phyloP scores from a whole-genome alignment of 2,329 filamentous ascomycete species.

The Chaetoscypha palmicola region DNA sequence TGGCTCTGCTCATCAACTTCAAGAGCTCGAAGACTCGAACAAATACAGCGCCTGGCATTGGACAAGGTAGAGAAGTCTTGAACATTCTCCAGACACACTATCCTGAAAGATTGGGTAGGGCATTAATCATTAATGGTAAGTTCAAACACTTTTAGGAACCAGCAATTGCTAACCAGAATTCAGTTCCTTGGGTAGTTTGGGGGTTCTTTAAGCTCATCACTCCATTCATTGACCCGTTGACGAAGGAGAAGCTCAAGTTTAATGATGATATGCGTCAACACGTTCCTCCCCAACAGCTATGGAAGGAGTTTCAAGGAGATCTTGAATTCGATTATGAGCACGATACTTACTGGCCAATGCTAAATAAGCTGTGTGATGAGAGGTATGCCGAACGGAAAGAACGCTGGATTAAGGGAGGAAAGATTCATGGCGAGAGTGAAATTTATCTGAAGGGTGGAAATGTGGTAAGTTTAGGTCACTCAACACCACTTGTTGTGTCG shows the following conservation, averaged over 20 bases:
- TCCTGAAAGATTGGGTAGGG: conserved; percentile 81
- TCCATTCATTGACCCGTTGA: conserved; percentile 93
- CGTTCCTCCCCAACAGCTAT: conserved; percentile 75
- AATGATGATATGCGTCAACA: conserved; percentile 84
- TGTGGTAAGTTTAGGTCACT: conserved; percentile 18
- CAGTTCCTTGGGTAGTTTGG: conserved; percentile 84
- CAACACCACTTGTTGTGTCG: not conserved
- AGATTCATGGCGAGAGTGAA: conserved; percentile 79
- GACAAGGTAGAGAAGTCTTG: conserved; percentile 75
- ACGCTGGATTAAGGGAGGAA: conserved; percentile 75
- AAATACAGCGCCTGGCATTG: conserved; percentile 65
- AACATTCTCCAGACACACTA: conserved; percentile 93
- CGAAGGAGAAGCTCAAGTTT: conserved; percentile 92
- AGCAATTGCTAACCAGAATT: conserved; percentile 14
- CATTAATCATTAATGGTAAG: conserved; percentile 81
- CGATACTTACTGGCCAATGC: conserved; percentile 76
- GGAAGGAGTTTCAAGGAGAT: conserved; percentile 67
- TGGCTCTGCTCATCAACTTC: conserved; percentile 88
- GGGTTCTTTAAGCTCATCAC: conserved; percentile 96
- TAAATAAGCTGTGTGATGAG: conserved; percentile 63
- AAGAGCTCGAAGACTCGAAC: conserved; percentile 68
- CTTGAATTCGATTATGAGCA: conserved; percentile 92
- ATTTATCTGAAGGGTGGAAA: conserved; percentile 68
- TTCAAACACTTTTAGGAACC: conserved; percentile 11
- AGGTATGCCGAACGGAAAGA: conserved; percentile 54